Conservation (phyloP, 108 stramenopile genomes). For the Stephanodiscus minutulus region DNA sequence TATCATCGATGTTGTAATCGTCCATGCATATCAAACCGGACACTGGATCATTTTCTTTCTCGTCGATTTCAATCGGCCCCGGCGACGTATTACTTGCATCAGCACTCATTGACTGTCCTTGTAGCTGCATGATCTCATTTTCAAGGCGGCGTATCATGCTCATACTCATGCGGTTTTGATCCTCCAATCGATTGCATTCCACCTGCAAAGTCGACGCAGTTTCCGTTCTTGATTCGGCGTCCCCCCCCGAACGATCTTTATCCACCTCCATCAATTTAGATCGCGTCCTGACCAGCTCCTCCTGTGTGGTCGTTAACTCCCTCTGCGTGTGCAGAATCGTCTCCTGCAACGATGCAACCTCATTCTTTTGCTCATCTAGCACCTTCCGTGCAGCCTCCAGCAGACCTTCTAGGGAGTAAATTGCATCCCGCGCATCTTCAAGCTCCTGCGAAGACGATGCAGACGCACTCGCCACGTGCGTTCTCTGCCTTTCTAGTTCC, state of each 20-base stretch:
- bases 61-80: neutral
- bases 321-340: constrained; percentile 67
- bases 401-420: constrained; percentile 59
- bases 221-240: constrained; percentile 52
- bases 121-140: constrained; percentile 72
- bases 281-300: constrained; percentile 55
- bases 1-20: constrained; percentile 62
- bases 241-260: constrained; percentile 42
- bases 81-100: constrained; percentile 32
- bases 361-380: constrained; percentile 46
- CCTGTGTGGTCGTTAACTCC: constrained; percentile 62
- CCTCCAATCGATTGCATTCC: constrained; percentile 64
- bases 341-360: constrained; percentile 69
- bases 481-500: constrained; percentile 51
- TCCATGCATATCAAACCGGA: constrained; percentile 19
- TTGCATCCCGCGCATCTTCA: constrained; percentile 52
- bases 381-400: constrained; percentile 51
- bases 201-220: constrained; percentile 56
- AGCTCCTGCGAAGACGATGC: constrained; percentile 45
- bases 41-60: constrained; percentile 23
- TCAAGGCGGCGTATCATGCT: constrained; percentile 74
- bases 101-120: constrained; percentile 56
- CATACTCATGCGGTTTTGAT: constrained; percentile 82
- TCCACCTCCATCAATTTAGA: constrained; percentile 72
- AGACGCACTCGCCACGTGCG: constrained; percentile 49